Evolutionary conservation across 129 eudicot species (phyloP), one percentile per base, ranked within the genome.

Genomic region (sunflower (Helianthus annuus)): DNA sequence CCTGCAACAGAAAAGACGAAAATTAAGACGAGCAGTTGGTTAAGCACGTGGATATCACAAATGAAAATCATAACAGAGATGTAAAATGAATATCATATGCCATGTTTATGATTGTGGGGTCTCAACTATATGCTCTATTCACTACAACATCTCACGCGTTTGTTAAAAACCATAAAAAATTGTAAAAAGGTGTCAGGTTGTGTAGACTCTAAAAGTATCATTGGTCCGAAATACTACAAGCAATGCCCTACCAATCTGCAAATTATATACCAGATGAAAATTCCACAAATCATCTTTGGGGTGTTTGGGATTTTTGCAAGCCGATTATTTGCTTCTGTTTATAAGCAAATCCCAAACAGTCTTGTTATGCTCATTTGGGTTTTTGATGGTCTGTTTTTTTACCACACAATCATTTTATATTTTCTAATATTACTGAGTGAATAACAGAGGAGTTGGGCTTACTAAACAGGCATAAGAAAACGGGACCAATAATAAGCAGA

Each of bases 1-100:
- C 76, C 81, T 77, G 81, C 69, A 77, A 49, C 17, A 0, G 13
- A 66, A 17, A 15, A 40, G 9, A 40, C 0, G 36, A 32, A 32
- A 32, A 32, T 32, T 32, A 42, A 69, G 27, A 60, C 64, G 16
- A 32, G 44, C 48, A 2, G 27, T 67, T 17, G 22, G 59, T 58
- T 60, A 34, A 46, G 8, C 58, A 44, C n/a, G 29, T n/a, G 7
- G 15, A 29, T 42, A 74, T 34, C 4, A 22, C 12, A 1, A 45
- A 66, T 19, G 2, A 10, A 65, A 22, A 40, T 4, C 46, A 10
- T 27, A 42, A 57, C 48, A 72, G 61, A 12, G 12, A 48, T 36
- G 71, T 53, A 46, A 64, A 14, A 24, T n/a, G 19, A 55, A 55
- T 24, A 57, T 57, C 38, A 22, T 57, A 34, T 1, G 12, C 39